Conservation (phyloP, 108 stramenopile genomes). For the Conticribra weissflogii region DNA sequence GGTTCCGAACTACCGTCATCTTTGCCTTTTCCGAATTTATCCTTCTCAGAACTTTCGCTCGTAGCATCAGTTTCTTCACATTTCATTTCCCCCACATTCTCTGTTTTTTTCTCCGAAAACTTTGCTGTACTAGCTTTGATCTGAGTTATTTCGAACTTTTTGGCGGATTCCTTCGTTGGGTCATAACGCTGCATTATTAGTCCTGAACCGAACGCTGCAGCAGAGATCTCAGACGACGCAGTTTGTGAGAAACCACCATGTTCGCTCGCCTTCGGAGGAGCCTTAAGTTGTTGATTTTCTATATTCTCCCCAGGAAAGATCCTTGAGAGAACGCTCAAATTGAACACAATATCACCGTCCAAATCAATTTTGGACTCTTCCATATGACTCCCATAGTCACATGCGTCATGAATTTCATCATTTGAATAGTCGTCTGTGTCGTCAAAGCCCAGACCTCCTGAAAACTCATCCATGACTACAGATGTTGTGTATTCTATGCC, state of each 20-base stretch:
- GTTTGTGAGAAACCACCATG: background rate
- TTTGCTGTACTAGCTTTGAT: too few species aligned
- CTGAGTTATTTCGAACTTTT: constrained; percentile 35
- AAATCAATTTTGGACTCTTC: constrained; percentile 16
- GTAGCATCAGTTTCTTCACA: constrained; percentile 8
- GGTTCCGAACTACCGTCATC: too few species aligned
- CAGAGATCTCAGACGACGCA: background rate
- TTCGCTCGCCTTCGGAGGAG: constrained; percentile 10
- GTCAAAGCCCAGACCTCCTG: constrained; percentile 50
- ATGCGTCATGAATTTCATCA: constrained; percentile 15
- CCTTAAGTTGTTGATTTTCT: constrained; percentile 58
- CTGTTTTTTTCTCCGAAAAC: constrained; percentile 29
- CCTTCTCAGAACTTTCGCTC: constrained; percentile 11
- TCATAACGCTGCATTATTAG: constrained; percentile 47
- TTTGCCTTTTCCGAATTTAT: too few species aligned
- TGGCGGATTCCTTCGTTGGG: constrained; percentile 51
- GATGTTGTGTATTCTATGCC: constrained; percentile 22
- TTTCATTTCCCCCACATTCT: constrained; percentile 9
- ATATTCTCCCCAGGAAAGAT: constrained; percentile 23
- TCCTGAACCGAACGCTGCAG: constrained; percentile 10
- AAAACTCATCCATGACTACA: constrained; percentile 53
- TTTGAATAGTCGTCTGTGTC: constrained; percentile 33
- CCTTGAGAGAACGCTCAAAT: constrained; percentile 47
- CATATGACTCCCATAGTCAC: constrained; percentile 14
- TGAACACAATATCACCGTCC: constrained; percentile 60